Percentiles rank a stretch among this genome's conserved stretches.
These are phyloP conservation scores for Pseudoperonospora humuli DNA, from an alignment of 352 stramenopile species.

Conservation along the genomic window DNA sequence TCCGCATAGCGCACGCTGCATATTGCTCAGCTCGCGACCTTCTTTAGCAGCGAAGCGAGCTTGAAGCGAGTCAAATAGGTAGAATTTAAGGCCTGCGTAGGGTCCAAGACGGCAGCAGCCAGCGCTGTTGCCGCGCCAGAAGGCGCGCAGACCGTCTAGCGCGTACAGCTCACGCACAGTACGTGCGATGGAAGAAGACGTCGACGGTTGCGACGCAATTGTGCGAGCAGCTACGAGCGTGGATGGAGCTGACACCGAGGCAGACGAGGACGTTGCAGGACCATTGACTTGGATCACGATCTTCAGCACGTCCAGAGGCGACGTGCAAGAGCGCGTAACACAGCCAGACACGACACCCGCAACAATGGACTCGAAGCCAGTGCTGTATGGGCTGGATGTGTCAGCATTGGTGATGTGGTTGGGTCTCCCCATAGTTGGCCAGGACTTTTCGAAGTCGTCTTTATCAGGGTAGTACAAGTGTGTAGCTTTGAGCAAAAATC, in stretches of 20 bases:
- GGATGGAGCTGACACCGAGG: constrained; percentile 9
- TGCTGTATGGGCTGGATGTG: constrained; percentile 6
- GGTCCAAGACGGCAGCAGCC: constrained; percentile 70
- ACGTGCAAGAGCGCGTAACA: constrained; percentile 76
- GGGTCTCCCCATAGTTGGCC: constrained; percentile 11
- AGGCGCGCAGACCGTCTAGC: constrained; percentile 57
- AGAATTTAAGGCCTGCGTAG: constrained; percentile 79
- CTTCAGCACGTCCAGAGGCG: constrained; percentile 76
- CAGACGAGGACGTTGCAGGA: constrained; percentile 11
- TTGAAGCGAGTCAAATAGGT: constrained; percentile 66
- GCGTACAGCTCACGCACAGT: constrained; percentile 57
- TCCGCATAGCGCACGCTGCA: constrained; percentile 48
- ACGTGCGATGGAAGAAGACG: constrained; percentile 31
- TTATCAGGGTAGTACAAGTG: constrained; percentile 2
- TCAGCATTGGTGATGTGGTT: constrained; percentile 1
- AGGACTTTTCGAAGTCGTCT: constrained; percentile 8
- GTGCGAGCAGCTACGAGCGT: constrained; percentile 21
- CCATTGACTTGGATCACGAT: constrained; percentile 79
- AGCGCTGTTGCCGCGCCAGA: constrained; percentile 73
- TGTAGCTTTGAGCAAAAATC: constrained; percentile 10
- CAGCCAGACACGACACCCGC: constrained; percentile 70
- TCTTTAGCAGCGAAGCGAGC: constrained; percentile 24
- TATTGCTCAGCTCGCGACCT: constrained; percentile 31
- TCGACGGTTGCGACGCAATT: constrained; percentile 18
- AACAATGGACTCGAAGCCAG: constrained; percentile 54